Evolutionary conservation across 192 early-diverging fungal species (phyloP).

Genomic region (Entomortierella beljakovae): DNA sequence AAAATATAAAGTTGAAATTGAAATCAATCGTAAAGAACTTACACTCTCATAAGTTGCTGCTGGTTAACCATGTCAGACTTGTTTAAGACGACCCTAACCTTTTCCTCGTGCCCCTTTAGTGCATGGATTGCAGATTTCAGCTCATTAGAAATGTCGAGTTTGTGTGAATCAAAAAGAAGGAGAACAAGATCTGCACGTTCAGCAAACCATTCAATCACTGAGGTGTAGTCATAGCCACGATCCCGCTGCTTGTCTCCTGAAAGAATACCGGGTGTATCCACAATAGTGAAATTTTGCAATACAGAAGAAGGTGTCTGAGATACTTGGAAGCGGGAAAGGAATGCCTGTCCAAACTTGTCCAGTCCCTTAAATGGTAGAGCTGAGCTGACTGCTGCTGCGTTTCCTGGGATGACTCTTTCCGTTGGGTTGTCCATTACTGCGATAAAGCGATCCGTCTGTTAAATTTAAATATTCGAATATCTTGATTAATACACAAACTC

Average conservation of each 20-base stretch:
- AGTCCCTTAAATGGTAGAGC: constrained; percentile 83
- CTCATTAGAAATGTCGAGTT: constrained; percentile 88
- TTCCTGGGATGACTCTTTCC: constrained; percentile 84
- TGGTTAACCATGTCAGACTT: constrained; percentile 87
- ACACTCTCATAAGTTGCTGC: constrained; percentile 88
- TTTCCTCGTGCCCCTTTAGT: constrained; percentile 84
- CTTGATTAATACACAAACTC: too few species aligned
- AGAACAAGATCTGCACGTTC: constrained; percentile 85
- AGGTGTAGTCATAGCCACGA: constrained; percentile 82
- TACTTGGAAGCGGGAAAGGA: constrained; percentile 85
- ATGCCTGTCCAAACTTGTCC: constrained; percentile 81
- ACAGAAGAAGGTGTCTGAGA: constrained; percentile 80
- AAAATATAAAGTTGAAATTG: background rate
- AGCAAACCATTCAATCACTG: constrained; percentile 87
- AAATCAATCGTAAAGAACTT: constrained; percentile 33
- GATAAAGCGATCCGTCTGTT: constrained; percentile 81
- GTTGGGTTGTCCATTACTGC: constrained; percentile 81
- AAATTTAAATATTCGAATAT: background rate
- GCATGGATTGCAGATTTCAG: constrained; percentile 80
- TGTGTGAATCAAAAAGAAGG: constrained; percentile 86
- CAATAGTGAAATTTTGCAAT: constrained; percentile 81
- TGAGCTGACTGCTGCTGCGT: constrained; percentile 81
- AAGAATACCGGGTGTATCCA: constrained; percentile 88
- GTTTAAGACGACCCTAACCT: constrained; percentile 84
- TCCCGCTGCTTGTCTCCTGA: constrained; percentile 85